Conservation (phyloP, 1,139 yeast genomes). For the Meyerozyma elateridarum region DNA sequence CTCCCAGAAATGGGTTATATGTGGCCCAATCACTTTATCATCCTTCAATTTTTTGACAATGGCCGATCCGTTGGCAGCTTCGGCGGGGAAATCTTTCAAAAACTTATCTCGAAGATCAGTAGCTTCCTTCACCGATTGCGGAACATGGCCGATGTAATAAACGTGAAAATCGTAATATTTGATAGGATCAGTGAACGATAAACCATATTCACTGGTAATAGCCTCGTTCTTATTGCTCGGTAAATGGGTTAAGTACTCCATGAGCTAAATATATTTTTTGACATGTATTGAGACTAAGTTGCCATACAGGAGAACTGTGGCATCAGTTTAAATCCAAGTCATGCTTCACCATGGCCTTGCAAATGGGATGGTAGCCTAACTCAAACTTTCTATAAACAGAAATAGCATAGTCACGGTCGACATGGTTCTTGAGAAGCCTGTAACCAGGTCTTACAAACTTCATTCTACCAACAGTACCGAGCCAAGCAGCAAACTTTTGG, state of each 20-base stretch:
- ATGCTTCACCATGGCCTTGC: constrained; percentile 32
- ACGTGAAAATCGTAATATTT: constrained; percentile 34
- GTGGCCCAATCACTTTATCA: constrained; percentile 28
- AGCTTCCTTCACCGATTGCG: constrained; percentile 19
- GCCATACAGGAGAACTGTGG: too few relatives aligned
- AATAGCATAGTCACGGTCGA: constrained; percentile 28
- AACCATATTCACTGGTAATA: constrained; percentile 18
- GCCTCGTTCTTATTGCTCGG: constrained; percentile 18
- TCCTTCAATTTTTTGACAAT: constrained; percentile 27
- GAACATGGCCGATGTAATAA: constrained; percentile 24
- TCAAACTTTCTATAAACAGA: constrained; percentile 22
- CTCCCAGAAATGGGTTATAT: constrained; percentile 30
- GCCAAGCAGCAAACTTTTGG: constrained; percentile 28
- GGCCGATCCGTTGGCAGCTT: constrained; percentile 23
- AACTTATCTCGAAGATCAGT: constrained; percentile 19
- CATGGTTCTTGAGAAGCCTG: constrained; percentile 22
- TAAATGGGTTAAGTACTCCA: constrained; percentile 29
- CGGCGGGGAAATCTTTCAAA: constrained; percentile 22
- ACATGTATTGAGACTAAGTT: too few relatives aligned
- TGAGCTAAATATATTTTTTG: constrained; percentile 8
- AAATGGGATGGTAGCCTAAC: constrained; percentile 35
- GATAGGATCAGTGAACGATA: constrained; percentile 22
- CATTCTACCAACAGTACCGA: constrained; percentile 42
- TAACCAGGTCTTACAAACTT: constrained; percentile 42
- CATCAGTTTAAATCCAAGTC: constrained; percentile 24